Evolutionary conservation across 805 yeast genomes (phyloP).

Genomic region (Nakazawaea molendinolei): DNA sequence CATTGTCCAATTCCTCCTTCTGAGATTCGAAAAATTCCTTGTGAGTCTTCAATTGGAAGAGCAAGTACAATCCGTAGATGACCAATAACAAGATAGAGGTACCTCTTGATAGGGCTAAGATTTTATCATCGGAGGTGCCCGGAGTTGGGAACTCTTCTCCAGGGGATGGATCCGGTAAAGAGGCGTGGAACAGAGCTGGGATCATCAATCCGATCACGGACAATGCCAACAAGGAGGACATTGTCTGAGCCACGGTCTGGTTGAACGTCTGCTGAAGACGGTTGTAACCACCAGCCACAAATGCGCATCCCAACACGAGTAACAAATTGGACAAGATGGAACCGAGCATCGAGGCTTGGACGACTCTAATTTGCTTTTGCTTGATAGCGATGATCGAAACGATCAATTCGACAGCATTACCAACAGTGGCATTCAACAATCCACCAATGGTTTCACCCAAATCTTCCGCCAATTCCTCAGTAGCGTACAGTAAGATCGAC

Average conservation of each 20-base stretch:
- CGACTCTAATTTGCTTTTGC: slow-evolving; percentile 85
- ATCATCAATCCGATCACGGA: slow-evolving; percentile 83
- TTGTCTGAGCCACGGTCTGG: slow-evolving; percentile 96
- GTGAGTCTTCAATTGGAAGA: slow-evolving; percentile 89
- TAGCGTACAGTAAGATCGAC: slow-evolving; percentile 81
- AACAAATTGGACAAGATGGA: slow-evolving; percentile 83
- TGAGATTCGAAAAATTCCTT: slow-evolving; percentile 57
- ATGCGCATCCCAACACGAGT: slow-evolving; percentile 92
- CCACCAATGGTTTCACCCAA: slow-evolving; percentile 95
- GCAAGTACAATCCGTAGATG: slow-evolving; percentile 70
- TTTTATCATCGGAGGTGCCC: slow-evolving; percentile 26
- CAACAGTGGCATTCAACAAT: slow-evolving; percentile 90
- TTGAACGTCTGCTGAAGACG: slow-evolving; percentile 83
- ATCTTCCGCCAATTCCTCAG: slow-evolving; percentile 83
- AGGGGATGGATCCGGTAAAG: slow-evolving; percentile 44
- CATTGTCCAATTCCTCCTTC: slow-evolving; percentile 17
- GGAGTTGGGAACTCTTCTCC: slow-evolving; percentile 33
- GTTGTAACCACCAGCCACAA: slow-evolving; percentile 85
- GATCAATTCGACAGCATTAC: slow-evolving; percentile 95
- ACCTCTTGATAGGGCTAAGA: slow-evolving; percentile 76
- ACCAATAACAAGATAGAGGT: slow-evolving; percentile 73
- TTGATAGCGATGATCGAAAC: slow-evolving; percentile 85
- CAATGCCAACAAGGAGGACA: slow-evolving; percentile 89
- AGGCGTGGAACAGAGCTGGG: slow-evolving; percentile 94
- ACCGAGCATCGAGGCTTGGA: slow-evolving; percentile 96